phyloP scores from a whole-genome alignment of 2,329 filamentous ascomycete genomes.

The Stachybotrys elegans region DNA sequence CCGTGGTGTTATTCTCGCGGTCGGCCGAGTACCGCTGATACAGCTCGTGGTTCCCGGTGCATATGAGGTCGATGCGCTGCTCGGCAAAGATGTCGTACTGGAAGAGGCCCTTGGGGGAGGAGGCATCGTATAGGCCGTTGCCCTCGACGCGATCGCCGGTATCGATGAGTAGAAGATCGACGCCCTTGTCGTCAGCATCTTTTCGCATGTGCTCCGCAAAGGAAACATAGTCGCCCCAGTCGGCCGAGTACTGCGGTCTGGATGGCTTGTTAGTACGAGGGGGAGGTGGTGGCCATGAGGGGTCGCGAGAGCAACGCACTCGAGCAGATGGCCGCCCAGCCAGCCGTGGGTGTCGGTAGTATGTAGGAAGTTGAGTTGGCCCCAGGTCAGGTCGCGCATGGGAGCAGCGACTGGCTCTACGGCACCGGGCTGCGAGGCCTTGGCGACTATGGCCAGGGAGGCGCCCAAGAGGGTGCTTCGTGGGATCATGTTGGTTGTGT shows the following conservation, averaged over 20 bases:
- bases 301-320: constrained; percentile 46
- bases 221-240: constrained; percentile 97
- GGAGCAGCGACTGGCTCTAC: constrained; percentile 73
- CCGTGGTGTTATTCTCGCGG: constrained; percentile 72
- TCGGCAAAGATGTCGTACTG: constrained; percentile 82
- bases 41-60: constrained; percentile 90
- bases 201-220: constrained; percentile 79
- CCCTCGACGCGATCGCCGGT: constrained; percentile 92
- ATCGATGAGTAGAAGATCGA: constrained; percentile 88
- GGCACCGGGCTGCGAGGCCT: constrained; percentile 70
- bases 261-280: constrained; percentile 7
- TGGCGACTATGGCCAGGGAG: constrained; percentile 29
- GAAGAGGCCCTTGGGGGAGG: constrained; percentile 79
- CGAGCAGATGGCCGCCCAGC: constrained; percentile 88
- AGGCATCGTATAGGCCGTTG: constrained; percentile 90
- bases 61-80: constrained; percentile 79
- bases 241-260: constrained; percentile 84
- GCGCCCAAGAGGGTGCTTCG: constrained; percentile 17
- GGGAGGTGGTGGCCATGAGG: rapidly evolving
- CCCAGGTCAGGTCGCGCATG: constrained; percentile 81
- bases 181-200: constrained; percentile 71
- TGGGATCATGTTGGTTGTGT: constrained; percentile 17
- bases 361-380: constrained; percentile 94
- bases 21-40: constrained; percentile 77
- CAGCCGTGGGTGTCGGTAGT: constrained; percentile 96